Evolutionary conservation across 305 asterid species (phyloP), one percentile per base, ranked within the genome.

Genomic region (Rubia peregrina): DNA sequence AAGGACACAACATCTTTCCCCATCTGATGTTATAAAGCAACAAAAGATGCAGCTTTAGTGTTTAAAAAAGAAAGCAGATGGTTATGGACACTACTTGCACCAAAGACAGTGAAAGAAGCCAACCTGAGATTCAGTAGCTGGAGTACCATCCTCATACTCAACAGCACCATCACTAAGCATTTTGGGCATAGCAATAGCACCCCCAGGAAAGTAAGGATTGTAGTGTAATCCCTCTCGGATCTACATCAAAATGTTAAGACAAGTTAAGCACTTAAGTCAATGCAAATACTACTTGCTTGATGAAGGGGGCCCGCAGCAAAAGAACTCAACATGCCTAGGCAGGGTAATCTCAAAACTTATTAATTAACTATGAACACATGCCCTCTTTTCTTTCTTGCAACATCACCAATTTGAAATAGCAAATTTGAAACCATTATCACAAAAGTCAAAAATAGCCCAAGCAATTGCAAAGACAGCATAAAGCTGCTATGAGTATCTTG

Each of bases 121-220:
- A 69, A 84, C 95, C 91, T 91, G 95, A 65, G 96, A 87, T 80
- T 89, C 97, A 0, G 97, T 91, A 48, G 97, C 95, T 33, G 92
- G 88, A 71, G 81, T 81, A 67, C 95, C 96, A 77, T 91, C 96
- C 84, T 89, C 95, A 65, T 91, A 91, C 81, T 91, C 97, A 44
- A 89, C 85, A 17, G 97, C 97, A 79, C 96, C 97, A 74, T 91
- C 96, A 60, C 82, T 91, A 74, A 87, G 93, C 97, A 89, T 89
- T 83, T 91, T 89, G 68, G 97, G 97, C 96, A 91, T 91, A 41
- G 96, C 96, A 75, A 91, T 91, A 74, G 97, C 92, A 74, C 95
- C 97, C 11, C 97, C 95, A 73, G 96, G 96, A 80, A 89, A 91
- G 86, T 91, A 91, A 51, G 96, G 89, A 57, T 91, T 91, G 63